Conservation (phyloP, 2,329 filamentous ascomycete genomes). For the Lachnellula arida region DNA sequence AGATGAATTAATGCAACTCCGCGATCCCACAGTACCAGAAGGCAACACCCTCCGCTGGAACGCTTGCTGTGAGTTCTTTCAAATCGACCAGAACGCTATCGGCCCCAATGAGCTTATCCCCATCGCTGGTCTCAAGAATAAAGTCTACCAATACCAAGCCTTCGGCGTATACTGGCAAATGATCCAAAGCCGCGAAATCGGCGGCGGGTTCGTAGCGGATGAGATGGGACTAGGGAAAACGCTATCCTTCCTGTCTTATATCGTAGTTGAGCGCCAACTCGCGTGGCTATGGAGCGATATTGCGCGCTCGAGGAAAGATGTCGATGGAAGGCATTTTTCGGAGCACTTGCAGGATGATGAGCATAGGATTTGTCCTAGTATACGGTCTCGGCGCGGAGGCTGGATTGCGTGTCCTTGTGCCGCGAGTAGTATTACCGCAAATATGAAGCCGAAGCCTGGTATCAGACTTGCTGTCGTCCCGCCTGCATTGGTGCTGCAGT, state of each 20-base stretch:
- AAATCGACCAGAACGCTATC: constrained; percentile 10
- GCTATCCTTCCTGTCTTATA: constrained; percentile 42
- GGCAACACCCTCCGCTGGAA: constrained; percentile 8
- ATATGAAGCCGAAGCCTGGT: constrained; percentile 13
- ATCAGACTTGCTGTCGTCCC: constrained; percentile 19
- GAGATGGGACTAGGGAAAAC: constrained; percentile 57
- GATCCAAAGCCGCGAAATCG: constrained; percentile 41
- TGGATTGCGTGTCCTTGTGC: constrained; percentile 23
- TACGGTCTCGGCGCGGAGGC: not conserved
- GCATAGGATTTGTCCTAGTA: not conserved
- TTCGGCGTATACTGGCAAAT: constrained; percentile 23
- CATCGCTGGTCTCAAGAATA: constrained; percentile 14
- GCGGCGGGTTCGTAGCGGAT: constrained; percentile 54
- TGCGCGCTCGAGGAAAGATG: not conserved
- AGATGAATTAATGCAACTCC: constrained; percentile 8
- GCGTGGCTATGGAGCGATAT: constrained; percentile 12
- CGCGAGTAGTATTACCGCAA: constrained; percentile 3
- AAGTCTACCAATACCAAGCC: constrained; percentile 21
- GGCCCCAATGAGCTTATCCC: constrained; percentile 7
- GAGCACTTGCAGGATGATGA: not conserved
- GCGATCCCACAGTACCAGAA: not conserved
- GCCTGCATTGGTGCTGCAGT: constrained; percentile 9
- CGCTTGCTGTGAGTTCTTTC: constrained; percentile 17
- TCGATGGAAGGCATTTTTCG: not conserved
- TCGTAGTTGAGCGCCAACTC: constrained; percentile 29